These are phyloP conservation scores for Fraxinus baroniana DNA, from an alignment of 305 asterid species.

Conservation along the genomic window DNA sequence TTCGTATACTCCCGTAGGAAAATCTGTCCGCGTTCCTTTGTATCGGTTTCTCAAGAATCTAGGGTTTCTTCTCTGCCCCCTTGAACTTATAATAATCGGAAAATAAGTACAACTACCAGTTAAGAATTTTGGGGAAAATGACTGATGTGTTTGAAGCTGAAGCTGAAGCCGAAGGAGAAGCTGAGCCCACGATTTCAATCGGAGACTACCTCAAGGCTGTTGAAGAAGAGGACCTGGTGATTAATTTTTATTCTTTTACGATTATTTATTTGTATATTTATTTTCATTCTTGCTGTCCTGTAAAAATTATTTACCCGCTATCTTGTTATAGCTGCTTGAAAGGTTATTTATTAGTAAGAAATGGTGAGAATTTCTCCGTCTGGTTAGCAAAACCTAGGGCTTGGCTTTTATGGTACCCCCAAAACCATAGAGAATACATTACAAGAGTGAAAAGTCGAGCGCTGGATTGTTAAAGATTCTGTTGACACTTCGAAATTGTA, in stretches of 20 bases:
- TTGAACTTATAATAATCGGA: constrained; percentile 2
- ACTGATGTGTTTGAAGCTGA: constrained; percentile 62
- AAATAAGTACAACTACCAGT: background rate
- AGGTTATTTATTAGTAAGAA: background rate
- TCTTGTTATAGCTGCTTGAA: background rate
- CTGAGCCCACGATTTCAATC: constrained; percentile 64
- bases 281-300: background rate
- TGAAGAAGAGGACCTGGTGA: constrained; percentile 77
- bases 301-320: background rate
- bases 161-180: constrained; percentile 59
- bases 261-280: background rate
- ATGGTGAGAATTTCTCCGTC: background rate
- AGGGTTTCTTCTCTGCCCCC: constrained; percentile 23
- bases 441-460: background rate
- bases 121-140: constrained; percentile 34
- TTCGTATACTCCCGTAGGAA: background rate
- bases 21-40: background rate
- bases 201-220: constrained; percentile 64
- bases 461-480: background rate
- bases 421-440: background rate
- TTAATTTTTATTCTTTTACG: background rate
- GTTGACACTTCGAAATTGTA: background rate
- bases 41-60: constrained; percentile 17
- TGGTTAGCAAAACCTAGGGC: background rate
- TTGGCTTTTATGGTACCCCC: background rate